phyloP scores from a whole-genome alignment of 2,329 filamentous ascomycete species.

The Pseudogymnoascus sp. region DNA sequence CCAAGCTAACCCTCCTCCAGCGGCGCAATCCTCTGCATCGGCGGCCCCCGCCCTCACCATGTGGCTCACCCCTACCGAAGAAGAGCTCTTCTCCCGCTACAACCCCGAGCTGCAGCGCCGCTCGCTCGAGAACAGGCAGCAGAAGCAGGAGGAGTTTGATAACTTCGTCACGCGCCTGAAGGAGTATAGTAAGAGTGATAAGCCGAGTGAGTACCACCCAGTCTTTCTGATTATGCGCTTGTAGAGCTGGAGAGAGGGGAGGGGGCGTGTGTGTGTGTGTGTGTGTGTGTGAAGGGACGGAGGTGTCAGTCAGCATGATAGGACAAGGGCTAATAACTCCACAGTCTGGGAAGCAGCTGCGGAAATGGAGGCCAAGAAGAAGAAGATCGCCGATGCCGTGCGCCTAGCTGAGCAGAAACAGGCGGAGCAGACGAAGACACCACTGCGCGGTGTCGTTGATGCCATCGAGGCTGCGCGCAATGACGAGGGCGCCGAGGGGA shows the following conservation, averaged over 20 bases:
- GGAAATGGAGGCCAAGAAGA: constrained; percentile 32
- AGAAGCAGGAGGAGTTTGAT: constrained; percentile 79
- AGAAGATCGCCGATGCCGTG: constrained; percentile 22
- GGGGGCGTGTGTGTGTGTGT: not conserved
- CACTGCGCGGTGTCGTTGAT: not conserved
- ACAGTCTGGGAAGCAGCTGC: constrained; percentile 42
- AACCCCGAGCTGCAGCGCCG: constrained; percentile 90
- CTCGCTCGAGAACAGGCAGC: constrained; percentile 70
- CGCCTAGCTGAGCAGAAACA: not conserved
- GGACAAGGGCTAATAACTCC: constrained; percentile 2
- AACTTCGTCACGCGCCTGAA: constrained; percentile 79
- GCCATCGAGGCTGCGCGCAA: not conserved
- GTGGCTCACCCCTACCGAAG: constrained; percentile 76
- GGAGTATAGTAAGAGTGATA: constrained; percentile 83
- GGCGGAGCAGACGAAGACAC: not conserved
- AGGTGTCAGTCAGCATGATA: not conserved
- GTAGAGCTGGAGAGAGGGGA: not conserved
- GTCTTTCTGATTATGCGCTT: not conserved
- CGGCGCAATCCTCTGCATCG: constrained; percentile 64
- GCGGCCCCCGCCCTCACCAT: constrained; percentile 72
- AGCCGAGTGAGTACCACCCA: constrained; percentile 63
- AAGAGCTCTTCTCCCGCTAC: constrained; percentile 86
- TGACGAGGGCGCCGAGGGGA: not conserved
- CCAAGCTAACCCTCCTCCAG: constrained; percentile 40
- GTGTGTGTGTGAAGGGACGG: too few species aligned